Conservation (phyloP, 257 asterid species). For the Cordia subcordata region DNA sequence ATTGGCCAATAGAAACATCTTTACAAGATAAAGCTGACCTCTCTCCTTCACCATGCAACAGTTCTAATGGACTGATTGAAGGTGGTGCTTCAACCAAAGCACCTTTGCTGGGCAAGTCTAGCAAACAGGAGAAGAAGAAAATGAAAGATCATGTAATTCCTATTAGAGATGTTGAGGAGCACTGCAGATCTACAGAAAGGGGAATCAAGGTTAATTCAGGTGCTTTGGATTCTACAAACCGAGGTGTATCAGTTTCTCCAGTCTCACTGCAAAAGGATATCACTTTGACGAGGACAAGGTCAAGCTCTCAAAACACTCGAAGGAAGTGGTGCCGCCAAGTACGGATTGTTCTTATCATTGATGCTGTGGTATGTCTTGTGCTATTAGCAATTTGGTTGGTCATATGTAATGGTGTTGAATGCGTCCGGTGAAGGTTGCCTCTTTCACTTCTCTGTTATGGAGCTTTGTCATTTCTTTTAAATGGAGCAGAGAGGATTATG, state of each 20-base stretch:
- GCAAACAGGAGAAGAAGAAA: conserved; percentile 53
- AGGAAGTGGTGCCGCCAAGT: conserved; percentile 65
- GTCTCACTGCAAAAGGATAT: conserved; percentile 30
- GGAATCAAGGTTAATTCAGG: conserved; percentile 25
- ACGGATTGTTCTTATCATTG: conserved; percentile 56
- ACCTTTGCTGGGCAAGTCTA: conserved; percentile 54
- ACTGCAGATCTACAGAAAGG: conserved; percentile 34
- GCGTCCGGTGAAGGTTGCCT: conserved; percentile 36
- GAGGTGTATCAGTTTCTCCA: conserved; percentile 31
- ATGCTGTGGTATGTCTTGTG: conserved; percentile 50
- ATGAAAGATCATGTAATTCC: conserved; percentile 39
- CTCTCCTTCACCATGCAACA: conserved; percentile 27
- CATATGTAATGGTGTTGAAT: conserved; percentile 57
- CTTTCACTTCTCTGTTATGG: background rate
- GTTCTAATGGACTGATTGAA: conserved; percentile 22
- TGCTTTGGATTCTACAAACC: conserved; percentile 21
- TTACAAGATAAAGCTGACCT: conserved; percentile 12
- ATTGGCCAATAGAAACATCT: conserved; percentile 22
- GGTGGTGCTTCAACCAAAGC: conserved; percentile 46
- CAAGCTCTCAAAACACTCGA: conserved; percentile 30
- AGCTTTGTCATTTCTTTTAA: conserved; percentile 1
- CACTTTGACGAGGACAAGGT: conserved; percentile 26
- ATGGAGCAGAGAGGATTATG: conserved; percentile 1
- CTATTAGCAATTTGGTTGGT: conserved; percentile 60
- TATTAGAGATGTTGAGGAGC: conserved; percentile 43